These are phyloP conservation scores for Ustanciosporium gigantosporum DNA, from an alignment of 1,284 basidiomycete genomes.

Conservation along the genomic window DNA sequence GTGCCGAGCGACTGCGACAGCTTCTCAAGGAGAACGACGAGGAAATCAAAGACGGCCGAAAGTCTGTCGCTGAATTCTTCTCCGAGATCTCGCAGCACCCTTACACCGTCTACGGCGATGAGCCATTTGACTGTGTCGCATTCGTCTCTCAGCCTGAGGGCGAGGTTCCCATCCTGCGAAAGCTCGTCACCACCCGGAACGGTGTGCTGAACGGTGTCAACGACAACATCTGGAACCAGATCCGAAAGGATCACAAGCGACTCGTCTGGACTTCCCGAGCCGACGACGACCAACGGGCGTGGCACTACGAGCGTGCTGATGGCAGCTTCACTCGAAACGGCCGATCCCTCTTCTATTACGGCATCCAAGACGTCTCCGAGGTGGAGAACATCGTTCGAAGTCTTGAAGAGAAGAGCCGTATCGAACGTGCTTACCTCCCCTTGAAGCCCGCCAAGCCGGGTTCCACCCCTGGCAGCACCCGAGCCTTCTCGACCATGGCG, in stretches of 20 bases:
- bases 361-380: conserved; percentile 86
- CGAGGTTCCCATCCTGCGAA: conserved; percentile 87
- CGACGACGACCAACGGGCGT: conserved; percentile 91
- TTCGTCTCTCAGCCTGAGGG: conserved; percentile 89
- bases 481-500: conserved; percentile 56
- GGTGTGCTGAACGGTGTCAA: conserved; percentile 91
- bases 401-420: conserved; percentile 86
- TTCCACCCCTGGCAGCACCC: conserved; percentile 57
- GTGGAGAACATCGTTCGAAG: conserved; percentile 72
- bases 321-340: conserved; percentile 95
- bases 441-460: conserved; percentile 77
- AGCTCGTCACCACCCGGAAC: conserved; percentile 83
- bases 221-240: conserved; percentile 94
- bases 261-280: conserved; percentile 96
- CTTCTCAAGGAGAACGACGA: conserved; percentile 82
- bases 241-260: conserved; percentile 90
- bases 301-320: conserved; percentile 98
- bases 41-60: conserved; percentile 80
- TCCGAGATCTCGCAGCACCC: conserved; percentile 70
- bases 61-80: conserved; percentile 87
- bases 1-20: conserved; percentile 77
- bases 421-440: conserved; percentile 84
- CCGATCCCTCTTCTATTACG: conserved; percentile 93
- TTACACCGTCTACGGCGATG: conserved; percentile 95
- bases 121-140: conserved; percentile 92